A percentile compares a stretch with the other conserved stretches of the same genome.
Conservation (phyloP, 257 asterid species). For the Solanum bulbocastanum region DNA sequence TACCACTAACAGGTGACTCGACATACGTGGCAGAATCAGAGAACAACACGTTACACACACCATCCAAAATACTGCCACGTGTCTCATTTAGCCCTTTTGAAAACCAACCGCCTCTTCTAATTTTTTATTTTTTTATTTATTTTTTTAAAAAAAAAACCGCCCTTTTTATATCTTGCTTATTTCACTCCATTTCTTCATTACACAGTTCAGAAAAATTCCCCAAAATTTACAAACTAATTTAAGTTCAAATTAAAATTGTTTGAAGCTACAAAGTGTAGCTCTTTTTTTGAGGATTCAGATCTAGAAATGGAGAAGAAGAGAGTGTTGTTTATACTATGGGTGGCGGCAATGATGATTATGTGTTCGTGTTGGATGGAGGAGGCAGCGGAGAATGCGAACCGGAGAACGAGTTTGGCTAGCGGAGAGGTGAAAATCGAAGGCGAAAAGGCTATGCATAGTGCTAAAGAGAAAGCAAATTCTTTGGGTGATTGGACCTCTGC, state of each 20-base stretch:
- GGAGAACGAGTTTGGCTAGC: not conserved
- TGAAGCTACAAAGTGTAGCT: not conserved
- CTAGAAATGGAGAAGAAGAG: constrained; percentile 3
- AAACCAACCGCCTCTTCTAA: not conserved
- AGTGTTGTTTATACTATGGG: constrained; percentile 1
- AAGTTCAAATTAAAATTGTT: not conserved
- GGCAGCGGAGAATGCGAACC: not conserved
- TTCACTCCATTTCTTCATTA: not conserved
- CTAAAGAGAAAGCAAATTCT: constrained; percentile 18
- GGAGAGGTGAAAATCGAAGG: not conserved
- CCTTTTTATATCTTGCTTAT: not conserved
- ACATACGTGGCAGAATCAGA: not conserved
- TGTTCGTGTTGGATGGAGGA: not conserved
- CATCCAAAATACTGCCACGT: not conserved
- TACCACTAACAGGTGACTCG: not conserved
- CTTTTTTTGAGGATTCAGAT: not conserved
- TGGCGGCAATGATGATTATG: not conserved
- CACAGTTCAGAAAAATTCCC: not conserved
- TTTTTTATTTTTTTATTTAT: not conserved
- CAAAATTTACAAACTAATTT: too few species aligned
- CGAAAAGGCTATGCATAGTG: constrained; percentile 1
- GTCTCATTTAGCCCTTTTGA: not conserved
- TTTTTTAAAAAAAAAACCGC: not conserved
- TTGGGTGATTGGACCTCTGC: constrained; percentile 39
- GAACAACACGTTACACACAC: not conserved